These are phyloP conservation scores for Avicennia marina DNA, from an alignment of 257 asterid genomes.

Conservation along the genomic window DNA sequence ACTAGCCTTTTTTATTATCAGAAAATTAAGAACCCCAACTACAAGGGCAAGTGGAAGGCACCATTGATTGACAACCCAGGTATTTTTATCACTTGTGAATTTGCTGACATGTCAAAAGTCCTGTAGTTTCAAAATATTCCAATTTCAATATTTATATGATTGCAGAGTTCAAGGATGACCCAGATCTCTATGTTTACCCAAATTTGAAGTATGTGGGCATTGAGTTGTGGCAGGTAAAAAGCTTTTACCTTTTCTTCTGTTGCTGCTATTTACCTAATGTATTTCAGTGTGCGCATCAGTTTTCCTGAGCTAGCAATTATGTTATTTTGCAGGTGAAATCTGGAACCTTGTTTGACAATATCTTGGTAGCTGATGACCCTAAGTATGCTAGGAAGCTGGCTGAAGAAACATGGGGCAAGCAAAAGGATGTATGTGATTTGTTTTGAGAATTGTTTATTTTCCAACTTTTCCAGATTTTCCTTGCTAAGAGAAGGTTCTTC, in stretches of 20 bases:
- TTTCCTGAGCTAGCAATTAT: constrained; percentile 3
- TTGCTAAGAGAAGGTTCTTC: background rate
- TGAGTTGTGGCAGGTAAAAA: constrained; percentile 95
- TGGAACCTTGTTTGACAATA: constrained; percentile 94
- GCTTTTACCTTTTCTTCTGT: background rate
- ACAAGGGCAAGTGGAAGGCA: constrained; percentile 91
- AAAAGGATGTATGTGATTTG: constrained; percentile 70
- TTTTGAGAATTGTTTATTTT: background rate
- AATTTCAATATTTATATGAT: background rate
- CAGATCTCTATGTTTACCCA: constrained; percentile 89
- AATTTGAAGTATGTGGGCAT: constrained; percentile 90
- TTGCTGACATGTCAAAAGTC: background rate
- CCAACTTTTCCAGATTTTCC: background rate
- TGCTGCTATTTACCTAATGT: background rate
- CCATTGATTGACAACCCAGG: constrained; percentile 93
- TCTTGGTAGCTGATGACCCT: constrained; percentile 75
- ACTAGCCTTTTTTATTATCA: constrained; percentile 23
- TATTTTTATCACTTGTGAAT: constrained; percentile 6
- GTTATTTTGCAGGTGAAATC: constrained; percentile 75
- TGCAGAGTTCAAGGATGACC: constrained; percentile 93
- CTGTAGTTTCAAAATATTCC: no score
- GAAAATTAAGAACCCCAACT: constrained; percentile 87
- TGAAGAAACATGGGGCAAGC: constrained; percentile 94
- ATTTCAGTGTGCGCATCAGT: background rate
- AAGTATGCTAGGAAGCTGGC: constrained; percentile 85